Conservation (phyloP, 306 rosid species). For the Prunus davidiana region DNA sequence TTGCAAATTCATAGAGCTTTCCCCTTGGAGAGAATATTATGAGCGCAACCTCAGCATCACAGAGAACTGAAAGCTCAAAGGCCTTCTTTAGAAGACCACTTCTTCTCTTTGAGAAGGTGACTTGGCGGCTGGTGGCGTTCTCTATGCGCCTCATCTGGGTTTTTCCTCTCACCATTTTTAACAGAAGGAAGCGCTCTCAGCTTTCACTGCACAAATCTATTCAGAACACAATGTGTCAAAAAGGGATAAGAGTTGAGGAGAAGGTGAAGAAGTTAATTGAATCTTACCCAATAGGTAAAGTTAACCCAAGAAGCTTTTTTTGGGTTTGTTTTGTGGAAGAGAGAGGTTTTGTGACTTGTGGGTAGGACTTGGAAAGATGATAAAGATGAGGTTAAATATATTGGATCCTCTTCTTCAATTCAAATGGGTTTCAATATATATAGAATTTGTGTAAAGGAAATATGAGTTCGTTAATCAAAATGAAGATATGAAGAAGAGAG, state of each 20-base stretch:
- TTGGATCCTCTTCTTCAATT: neutral
- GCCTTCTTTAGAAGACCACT: conserved; percentile 89
- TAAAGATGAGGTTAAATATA: neutral
- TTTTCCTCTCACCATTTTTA: conserved; percentile 85
- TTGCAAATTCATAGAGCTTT: conserved; percentile 54
- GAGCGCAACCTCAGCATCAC: conserved; percentile 61
- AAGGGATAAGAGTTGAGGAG: neutral
- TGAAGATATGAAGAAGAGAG: neutral
- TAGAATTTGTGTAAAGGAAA: neutral
- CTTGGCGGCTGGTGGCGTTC: conserved; percentile 89
- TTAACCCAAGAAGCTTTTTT: conserved; percentile 10
- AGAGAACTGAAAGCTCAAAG: conserved; percentile 77
- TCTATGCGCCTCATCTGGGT: conserved; percentile 85
- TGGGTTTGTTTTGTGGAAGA: neutral
- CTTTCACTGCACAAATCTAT: neutral
- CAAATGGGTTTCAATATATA: neutral
- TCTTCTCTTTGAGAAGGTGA: conserved; percentile 78
- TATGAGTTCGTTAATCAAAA: neutral
- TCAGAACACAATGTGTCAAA: neutral
- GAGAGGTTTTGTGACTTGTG: neutral
- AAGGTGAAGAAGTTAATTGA: neutral
- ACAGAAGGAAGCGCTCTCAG: neutral
- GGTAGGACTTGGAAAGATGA: conserved; percentile 1
- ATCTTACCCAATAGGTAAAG: conserved; percentile 18
- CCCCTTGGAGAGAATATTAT: conserved; percentile 51